Conservation (phyloP, 345 rosid species). For the Syzygium aqueum region DNA sequence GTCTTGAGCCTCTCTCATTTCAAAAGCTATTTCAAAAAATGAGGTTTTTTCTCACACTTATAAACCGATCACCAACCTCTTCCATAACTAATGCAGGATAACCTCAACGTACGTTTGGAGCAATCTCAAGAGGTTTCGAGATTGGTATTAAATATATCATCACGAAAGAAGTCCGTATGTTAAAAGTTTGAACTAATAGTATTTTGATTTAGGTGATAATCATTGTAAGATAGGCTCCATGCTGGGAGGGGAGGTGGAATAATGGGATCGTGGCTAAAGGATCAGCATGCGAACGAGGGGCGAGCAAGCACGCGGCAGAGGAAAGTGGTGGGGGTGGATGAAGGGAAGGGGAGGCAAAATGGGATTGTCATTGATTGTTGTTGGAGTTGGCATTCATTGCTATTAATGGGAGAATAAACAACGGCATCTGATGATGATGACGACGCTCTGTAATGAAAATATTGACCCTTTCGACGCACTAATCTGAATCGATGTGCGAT, state of each 20-base stretch:
- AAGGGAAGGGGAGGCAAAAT: background rate
- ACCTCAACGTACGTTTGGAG: too few species aligned
- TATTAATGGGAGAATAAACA: background rate
- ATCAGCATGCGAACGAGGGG: background rate
- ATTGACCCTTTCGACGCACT: too few species aligned
- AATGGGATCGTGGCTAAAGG: background rate
- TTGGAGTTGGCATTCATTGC: background rate
- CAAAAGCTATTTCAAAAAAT: rapidly evolving
- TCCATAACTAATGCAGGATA: too few species aligned
- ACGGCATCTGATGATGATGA: too few species aligned
- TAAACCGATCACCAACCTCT: too few species aligned
- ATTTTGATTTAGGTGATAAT: background rate
- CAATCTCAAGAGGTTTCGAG: background rate
- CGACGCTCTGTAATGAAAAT: too few species aligned
- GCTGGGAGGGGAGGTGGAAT: background rate
- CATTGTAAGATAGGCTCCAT: background rate
- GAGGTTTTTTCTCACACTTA: too few species aligned
- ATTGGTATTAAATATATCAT: background rate
- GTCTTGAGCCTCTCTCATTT: too few species aligned
- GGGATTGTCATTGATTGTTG: background rate
- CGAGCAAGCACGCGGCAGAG: background rate
- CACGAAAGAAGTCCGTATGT: rapidly evolving
- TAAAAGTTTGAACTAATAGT: background rate
- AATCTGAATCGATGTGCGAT: too few species aligned
- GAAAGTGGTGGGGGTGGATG: too few species aligned